Evolutionary conservation across 768 basidiomycete genomes (phyloP), one percentile per base, ranked within the genome.

Genomic region (Rhizopogon roseolus): DNA sequence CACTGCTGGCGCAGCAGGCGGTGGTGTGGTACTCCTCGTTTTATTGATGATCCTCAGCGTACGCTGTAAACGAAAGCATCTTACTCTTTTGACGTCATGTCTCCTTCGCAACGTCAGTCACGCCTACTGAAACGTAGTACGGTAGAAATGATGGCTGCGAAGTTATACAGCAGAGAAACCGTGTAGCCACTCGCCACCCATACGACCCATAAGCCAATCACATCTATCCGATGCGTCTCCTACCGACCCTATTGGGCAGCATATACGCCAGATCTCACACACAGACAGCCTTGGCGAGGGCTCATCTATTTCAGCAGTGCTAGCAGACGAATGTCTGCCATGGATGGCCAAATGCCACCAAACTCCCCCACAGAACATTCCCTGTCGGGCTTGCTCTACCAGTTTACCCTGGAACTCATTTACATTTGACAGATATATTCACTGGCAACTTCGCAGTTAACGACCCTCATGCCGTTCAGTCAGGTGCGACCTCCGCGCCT

Each of bases 21-120:
- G 82, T 42, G 76, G 68, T 27, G 64, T 84, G 32, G 57, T 82
- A 29, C 81, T 80, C 53, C 61, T 84, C 17, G 76, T 80, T n/a
- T 73, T 76, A 14, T 61, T 78, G 29, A 68, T 81, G 28, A 76
- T 77, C 4, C 66, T 86, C 17, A 77, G 72, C 6, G 61, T 81
- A 6, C 83, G 80, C 63, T 81, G 60, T 43, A 65, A 63, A 25
- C 57, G 64, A 41, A 64, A 60, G 60, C 50, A 36, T 40, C 52
- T 2, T 54, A 51, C 37, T 55, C 57, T 36, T 53, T 68, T 60
- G 63, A 78, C 59, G 70, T 58, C 54, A 52, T 63, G 27, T 62
- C 63, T 29, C 61, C 60, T 49, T 56, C 60, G 10, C 32, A 54
- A 49, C 61, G 68, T 16, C 59, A 63, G 16, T 66, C 70, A 19